A percentile compares a stretch with the other conserved stretches of the same genome.
Conservation (phyloP, 768 basidiomycete genomes). For the Neoboletus magnificus region DNA sequence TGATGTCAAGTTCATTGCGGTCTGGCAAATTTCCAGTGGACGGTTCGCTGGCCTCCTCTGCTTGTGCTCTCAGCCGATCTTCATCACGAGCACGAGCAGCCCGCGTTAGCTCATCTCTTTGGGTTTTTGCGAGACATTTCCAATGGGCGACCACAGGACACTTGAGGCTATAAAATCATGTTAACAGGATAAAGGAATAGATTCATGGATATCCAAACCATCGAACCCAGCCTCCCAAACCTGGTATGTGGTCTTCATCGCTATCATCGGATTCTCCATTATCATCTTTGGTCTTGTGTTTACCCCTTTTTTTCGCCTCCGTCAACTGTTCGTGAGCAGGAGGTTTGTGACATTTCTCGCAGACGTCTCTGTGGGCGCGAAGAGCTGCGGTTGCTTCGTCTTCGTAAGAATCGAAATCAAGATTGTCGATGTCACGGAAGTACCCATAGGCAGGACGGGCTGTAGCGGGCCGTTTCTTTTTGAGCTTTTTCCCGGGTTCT, state of each 20-base stretch:
- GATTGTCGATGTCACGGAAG: conserved; percentile 41
- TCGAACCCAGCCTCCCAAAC: conserved; percentile 78
- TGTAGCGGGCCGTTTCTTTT: conserved; percentile 33
- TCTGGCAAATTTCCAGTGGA: conserved; percentile 37
- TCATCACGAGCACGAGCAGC: conserved; percentile 56
- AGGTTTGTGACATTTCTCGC: conserved; percentile 65
- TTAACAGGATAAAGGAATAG: conserved; percentile 8
- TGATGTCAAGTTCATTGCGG: conserved; percentile 42
- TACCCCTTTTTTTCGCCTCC: conserved; percentile 42
- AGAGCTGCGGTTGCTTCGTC: conserved; percentile 57
- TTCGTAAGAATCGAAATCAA: conserved; percentile 42
- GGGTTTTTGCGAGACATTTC: conserved; percentile 62
- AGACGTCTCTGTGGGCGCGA: conserved; percentile 57
- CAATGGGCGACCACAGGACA: conserved; percentile 79
- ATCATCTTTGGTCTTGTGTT: conserved; percentile 37
- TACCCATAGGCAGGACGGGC: conserved; percentile 49
- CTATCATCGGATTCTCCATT: conserved; percentile 50
- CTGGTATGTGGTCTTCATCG: conserved; percentile 47
- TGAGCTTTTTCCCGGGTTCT: conserved; percentile 7
- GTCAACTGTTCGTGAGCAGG: conserved; percentile 56
- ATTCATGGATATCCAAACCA: conserved; percentile 50
- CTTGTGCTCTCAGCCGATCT: conserved; percentile 35
- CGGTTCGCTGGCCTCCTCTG: conserved; percentile 20
- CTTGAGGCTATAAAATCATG: conserved; percentile 49
- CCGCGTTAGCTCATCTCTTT: conserved; percentile 70